Percentiles rank a stretch among this genome's conserved stretches.
Evolutionary conservation across 164 flowering plant genomes (phyloP).

Genomic region (Dillenia turbinata): DNA sequence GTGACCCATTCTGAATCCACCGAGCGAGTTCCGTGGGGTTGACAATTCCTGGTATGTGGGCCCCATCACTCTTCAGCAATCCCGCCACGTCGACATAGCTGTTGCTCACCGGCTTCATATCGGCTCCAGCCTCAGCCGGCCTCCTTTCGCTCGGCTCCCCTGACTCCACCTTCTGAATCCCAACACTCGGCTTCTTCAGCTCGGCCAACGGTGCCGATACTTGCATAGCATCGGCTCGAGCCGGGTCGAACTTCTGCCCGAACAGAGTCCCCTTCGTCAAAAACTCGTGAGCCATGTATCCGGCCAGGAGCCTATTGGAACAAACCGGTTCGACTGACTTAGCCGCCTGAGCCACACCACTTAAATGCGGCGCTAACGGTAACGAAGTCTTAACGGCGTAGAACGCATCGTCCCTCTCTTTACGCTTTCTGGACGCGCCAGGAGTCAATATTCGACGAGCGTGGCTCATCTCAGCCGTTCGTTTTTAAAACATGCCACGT

Average conservation of each 20-base stretch:
- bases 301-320: constrained; percentile 67
- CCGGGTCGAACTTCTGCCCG: constrained; percentile 63
- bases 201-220: constrained; percentile 21
- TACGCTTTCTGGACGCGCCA: constrained; percentile 55
- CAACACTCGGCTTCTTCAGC: constrained; percentile 10
- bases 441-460: constrained; percentile 32
- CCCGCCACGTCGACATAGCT: constrained; percentile 64
- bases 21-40: constrained; percentile 79
- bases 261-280: constrained; percentile 61
- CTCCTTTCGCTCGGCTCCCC: not conserved
- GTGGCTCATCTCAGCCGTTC: constrained; percentile 25
- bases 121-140: not conserved
- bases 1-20: constrained; percentile 59
- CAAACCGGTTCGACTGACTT: constrained; percentile 18
- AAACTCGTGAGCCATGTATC: constrained; percentile 80
- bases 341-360: constrained; percentile 4
- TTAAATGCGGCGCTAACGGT: not conserved
- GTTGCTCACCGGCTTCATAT: not conserved
- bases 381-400: constrained; percentile 17
- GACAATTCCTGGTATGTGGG: constrained; percentile 67
- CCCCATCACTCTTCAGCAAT: constrained; percentile 60
- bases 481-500: constrained; percentile 30
- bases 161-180: not conserved
- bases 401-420: constrained; percentile 27
- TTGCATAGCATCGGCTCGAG: constrained; percentile 34